Conservation (phyloP, 495 filamentous ascomycete species). For the Sporormia fimetaria region DNA sequence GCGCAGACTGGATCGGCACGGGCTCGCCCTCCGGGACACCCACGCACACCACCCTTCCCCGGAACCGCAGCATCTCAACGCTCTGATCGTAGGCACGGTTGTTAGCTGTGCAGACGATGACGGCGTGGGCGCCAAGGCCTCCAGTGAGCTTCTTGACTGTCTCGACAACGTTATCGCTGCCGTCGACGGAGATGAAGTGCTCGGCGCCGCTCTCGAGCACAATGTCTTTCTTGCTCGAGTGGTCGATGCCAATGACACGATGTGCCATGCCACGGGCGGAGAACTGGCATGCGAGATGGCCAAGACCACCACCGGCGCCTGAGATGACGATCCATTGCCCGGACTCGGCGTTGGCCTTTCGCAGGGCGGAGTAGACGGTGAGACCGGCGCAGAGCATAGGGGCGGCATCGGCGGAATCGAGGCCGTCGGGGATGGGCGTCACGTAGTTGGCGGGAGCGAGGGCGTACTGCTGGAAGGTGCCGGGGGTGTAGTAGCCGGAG, state of each 20-base stretch:
- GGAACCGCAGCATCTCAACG: conserved; percentile 48
- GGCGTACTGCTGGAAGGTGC: conserved; percentile 66
- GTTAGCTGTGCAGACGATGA: conserved; percentile 51
- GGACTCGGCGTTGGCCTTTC: conserved; percentile 45
- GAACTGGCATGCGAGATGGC: conserved; percentile 56
- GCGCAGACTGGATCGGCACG: conserved; percentile 46
- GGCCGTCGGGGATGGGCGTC: conserved; percentile 53
- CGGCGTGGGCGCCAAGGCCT: conserved; percentile 54
- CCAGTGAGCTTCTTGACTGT: conserved; percentile 45
- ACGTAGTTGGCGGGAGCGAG: conserved; percentile 52
- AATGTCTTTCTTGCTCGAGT: conserved; percentile 49
- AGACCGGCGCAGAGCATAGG: conserved; percentile 42
- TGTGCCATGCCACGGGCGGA: conserved; percentile 51
- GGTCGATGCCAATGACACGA: conserved; percentile 59
- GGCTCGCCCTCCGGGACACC: conserved; percentile 54
- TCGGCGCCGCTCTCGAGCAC: conserved; percentile 53
- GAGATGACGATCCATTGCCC: conserved; percentile 58
- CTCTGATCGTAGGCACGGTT: conserved; percentile 55
- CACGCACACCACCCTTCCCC: conserved; percentile 54
- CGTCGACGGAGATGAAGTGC: conserved; percentile 55
- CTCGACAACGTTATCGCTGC: conserved; percentile 39
- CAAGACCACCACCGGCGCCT: conserved; percentile 54
- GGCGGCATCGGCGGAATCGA: conserved; percentile 48
- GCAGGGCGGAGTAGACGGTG: conserved; percentile 33
- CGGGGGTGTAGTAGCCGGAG: conserved; percentile 43